Evolutionary conservation across 148 eudicot genomes (phyloP).

Genomic region (Silene uniflora): DNA sequence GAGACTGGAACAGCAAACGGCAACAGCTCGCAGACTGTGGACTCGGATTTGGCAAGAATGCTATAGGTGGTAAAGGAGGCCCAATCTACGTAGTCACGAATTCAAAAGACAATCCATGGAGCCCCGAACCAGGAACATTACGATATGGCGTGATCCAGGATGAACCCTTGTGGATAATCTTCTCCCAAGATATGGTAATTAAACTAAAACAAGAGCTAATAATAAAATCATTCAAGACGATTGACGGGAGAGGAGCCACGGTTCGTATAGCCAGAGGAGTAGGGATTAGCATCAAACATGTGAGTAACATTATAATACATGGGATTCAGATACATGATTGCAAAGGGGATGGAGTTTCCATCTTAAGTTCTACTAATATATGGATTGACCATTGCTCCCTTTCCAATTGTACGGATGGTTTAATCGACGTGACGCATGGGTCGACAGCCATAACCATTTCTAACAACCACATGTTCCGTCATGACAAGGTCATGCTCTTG

Average conservation of each 20-base stretch:
- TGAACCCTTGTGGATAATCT: conserved; percentile 14
- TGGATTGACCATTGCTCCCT: conserved; percentile 20
- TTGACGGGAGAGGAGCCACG: conserved; percentile 15
- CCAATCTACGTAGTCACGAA: conserved; percentile 5
- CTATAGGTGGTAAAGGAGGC: conserved; percentile 11
- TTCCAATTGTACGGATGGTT: conserved; percentile 13
- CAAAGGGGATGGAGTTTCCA: conserved; percentile 11
- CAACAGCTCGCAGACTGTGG: conserved; percentile 11
- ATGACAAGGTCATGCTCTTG: conserved; percentile 16
- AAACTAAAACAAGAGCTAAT: conserved; percentile 17
- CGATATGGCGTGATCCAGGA: conserved; percentile 16
- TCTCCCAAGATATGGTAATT: conserved; percentile 10
- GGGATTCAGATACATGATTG: conserved; percentile 17
- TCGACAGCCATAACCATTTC: conserved; percentile 8
- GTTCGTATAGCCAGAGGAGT: conserved; percentile 10
- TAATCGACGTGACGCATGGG: conserved; percentile 5
- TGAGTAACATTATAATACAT: conserved; percentile 16
- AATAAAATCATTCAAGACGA: conserved; percentile 14
- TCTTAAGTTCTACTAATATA: conserved; percentile 7
- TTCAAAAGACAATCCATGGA: conserved; percentile 5
- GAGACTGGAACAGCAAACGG: conserved; percentile 8
- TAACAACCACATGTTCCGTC: conserved; percentile 15
- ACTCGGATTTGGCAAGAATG: conserved; percentile 13
- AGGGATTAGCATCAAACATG: conserved; percentile 9
- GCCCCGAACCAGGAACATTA: conserved; percentile 16